phyloP scores from a whole-genome alignment of 2,329 filamentous ascomycete genomes.

The Pestalotiopsis sp. region DNA sequence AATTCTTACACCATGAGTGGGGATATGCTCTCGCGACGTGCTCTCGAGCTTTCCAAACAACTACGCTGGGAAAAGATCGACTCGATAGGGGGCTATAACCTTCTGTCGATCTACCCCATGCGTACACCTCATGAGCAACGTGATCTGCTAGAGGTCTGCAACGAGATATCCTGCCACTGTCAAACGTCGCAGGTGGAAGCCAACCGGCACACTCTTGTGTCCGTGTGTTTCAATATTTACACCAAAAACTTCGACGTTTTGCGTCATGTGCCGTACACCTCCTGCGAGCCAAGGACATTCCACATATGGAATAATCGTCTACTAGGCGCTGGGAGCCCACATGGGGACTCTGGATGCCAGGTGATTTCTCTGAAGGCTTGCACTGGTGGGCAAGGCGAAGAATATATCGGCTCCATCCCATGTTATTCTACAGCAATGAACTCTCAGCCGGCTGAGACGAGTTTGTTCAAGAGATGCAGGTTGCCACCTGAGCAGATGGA shows the following conservation, averaged over 20 bases:
- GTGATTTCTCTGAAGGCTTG: background rate
- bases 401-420: background rate
- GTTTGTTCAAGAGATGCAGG: background rate
- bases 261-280: slow-evolving; percentile 25
- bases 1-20: slow-evolving; percentile 24
- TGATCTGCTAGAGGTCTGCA: background rate
- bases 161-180: slow-evolving; percentile 2
- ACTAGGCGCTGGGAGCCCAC: background rate
- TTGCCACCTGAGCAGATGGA: background rate
- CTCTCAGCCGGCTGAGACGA: background rate
- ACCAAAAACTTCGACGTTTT: slow-evolving; percentile 30
- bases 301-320: slow-evolving; percentile 32
- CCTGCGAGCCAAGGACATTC: slow-evolving; percentile 20
- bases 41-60: slow-evolving; percentile 16
- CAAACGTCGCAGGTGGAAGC: background rate
- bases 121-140: background rate
- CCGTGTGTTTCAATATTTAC: slow-evolving; percentile 35
- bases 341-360: background rate
- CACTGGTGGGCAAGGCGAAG: no score
- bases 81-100: slow-evolving; percentile 31
- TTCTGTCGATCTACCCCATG: slow-evolving; percentile 24
- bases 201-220: slow-evolving; percentile 19
- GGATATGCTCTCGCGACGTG: slow-evolving; percentile 16
- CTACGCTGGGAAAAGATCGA: slow-evolving; percentile 34
- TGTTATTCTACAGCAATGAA: background rate